These are phyloP conservation scores for Clavariopsis aquatica DNA, from an alignment of 495 filamentous ascomycete species.

Conservation along the genomic window DNA sequence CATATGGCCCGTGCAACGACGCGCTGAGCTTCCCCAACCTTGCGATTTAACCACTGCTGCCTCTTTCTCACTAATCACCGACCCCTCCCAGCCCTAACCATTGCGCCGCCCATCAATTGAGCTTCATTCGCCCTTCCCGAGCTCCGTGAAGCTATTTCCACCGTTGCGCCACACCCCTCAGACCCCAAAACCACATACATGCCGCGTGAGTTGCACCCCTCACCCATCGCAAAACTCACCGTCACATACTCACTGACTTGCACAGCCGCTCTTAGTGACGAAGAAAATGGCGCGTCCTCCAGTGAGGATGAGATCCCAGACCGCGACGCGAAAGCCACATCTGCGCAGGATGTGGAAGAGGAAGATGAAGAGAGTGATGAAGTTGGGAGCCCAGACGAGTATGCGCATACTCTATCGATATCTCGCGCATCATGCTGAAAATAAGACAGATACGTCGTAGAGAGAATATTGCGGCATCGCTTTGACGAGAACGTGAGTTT, in stretches of 20 bases:
- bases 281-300: slow-evolving; percentile 35
- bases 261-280: slow-evolving; percentile 43
- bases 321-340: slow-evolving; percentile 31
- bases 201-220: slow-evolving; percentile 36
- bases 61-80: slow-evolving; percentile 3
- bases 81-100: not conserved
- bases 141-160: slow-evolving; percentile 5
- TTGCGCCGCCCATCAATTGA: slow-evolving; percentile 13
- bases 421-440: slow-evolving; percentile 42
- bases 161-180: not conserved
- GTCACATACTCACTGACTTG: slow-evolving; percentile 7
- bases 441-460: slow-evolving; percentile 58
- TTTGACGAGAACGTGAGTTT: not conserved
- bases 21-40: slow-evolving; percentile 16
- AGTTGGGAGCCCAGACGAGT: slow-evolving; percentile 48
- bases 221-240: not conserved
- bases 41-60: not conserved
- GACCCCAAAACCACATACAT: slow-evolving; percentile 12
- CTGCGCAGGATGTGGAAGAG: slow-evolving; percentile 44
- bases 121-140: not conserved
- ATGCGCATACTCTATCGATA: slow-evolving; percentile 30
- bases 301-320: slow-evolving; percentile 36
- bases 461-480: slow-evolving; percentile 56
- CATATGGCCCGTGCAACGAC: not conserved
- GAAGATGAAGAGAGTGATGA: slow-evolving; percentile 49